These are phyloP conservation scores for Fusarium chlamydosporum DNA, from an alignment of 2,329 filamentous ascomycete genomes.

Conservation along the genomic window DNA sequence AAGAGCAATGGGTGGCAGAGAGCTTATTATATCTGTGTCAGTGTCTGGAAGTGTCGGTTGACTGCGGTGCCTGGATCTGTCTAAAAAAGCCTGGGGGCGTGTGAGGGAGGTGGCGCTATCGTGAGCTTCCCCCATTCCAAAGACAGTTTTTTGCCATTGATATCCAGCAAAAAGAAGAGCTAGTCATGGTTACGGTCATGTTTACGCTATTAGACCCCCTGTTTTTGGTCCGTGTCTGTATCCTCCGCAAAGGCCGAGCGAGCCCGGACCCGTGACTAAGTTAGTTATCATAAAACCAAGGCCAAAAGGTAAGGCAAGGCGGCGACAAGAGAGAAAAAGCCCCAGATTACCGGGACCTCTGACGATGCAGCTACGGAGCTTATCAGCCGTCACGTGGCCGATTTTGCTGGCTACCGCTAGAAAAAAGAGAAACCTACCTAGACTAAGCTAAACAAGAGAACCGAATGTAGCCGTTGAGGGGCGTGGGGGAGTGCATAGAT, in stretches of 20 bases:
- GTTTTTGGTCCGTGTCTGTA: conserved; percentile 5
- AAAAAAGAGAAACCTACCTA: not conserved
- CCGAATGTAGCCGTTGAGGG: conserved; percentile 50
- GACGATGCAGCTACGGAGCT: conserved; percentile 39
- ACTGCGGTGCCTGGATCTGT: conserved; percentile 31
- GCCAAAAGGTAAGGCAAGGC: conserved; percentile 4
- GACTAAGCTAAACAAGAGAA: conserved; percentile 11
- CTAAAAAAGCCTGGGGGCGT: conserved; percentile 28
- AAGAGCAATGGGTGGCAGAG: conserved; percentile 35
- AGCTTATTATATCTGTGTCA: conserved; percentile 38
- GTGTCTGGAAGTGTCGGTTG: conserved; percentile 26
- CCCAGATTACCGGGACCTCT: conserved; percentile 30
- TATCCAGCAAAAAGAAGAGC: conserved; percentile 18
- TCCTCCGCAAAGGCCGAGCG: conserved; percentile 43
- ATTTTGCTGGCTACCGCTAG: not conserved
- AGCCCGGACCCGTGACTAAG: conserved; percentile 37
- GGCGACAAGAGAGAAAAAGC: conserved; percentile 10
- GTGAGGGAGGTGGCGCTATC: conserved; percentile 45
- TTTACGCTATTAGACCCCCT: conserved; percentile 16
- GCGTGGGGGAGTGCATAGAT: conserved; percentile 13
- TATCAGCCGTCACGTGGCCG: conserved; percentile 50
- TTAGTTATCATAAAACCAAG: conserved; percentile 1
- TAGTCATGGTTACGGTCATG: conserved; percentile 25
- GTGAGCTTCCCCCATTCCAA: conserved; percentile 43
- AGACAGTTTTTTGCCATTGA: conserved; percentile 27